Evolutionary conservation across 495 filamentous ascomycete genomes (phyloP), one percentile per base, ranked within the genome.

Genomic region (Bryoglossum gracile): DNA sequence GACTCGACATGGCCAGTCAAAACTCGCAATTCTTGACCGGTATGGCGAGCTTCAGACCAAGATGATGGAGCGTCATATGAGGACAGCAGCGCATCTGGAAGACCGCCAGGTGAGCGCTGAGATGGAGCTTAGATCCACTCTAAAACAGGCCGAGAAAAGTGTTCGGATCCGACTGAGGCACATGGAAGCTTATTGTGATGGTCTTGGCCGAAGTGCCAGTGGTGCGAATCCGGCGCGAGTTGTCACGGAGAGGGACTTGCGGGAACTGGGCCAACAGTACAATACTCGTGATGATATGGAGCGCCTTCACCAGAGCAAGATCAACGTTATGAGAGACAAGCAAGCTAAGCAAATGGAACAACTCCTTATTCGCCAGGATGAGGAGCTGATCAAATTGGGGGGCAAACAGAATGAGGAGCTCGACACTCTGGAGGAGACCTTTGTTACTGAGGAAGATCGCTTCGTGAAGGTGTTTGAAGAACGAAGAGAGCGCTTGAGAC

Each of bases 271-370:
- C 18, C 81, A 86, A 57, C 81, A 89, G 58, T 83, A 87, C 50
- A 80, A 75, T 53, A 60, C 77, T 30, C 76, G 83, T 34, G 80
- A 84, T 54, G 72, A 78, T 42, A 82, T 90, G 78, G 78, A 81
- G 40, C 73, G 77, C 10, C 75, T 84, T 2, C 85, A 90, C 54
- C 73, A 80, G 37, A 70, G 78, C 14, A 80, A 82, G 48, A 86
- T 92, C 65, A 88, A 91, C 51, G 85, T 90, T 1, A 74, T 92
- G 47, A 73, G 87, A 5, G 87, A 88, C 47, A 80, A 80, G 37
- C 87, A 92, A 56, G 81, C 80, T 3, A 75, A 82, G 53, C 71
- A 80, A 40, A 69, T 85, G 50, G 80, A 85, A 54, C 78, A 82
- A 50, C 69, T 87, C 4, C 66, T 78, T 2, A 71, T 71, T 24